These are phyloP conservation scores for Luffa aegyptiaca DNA, from an alignment of 306 rosid genomes.

Conservation along the genomic window DNA sequence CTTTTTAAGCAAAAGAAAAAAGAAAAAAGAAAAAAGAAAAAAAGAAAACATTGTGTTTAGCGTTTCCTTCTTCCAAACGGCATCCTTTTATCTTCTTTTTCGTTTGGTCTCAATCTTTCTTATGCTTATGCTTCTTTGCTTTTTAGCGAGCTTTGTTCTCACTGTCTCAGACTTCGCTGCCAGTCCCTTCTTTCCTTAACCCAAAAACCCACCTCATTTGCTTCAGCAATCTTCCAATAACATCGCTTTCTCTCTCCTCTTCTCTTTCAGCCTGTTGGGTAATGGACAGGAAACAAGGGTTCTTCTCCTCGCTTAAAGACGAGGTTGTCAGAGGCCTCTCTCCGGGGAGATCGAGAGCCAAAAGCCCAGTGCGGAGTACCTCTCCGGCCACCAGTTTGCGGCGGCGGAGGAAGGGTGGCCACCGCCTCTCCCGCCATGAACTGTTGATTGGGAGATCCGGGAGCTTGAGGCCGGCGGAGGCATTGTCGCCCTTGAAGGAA, in stretches of 20 bases:
- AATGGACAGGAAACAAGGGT: slow-evolving; percentile 90
- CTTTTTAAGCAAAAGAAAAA: neutral
- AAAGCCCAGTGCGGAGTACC: slow-evolving; percentile 47
- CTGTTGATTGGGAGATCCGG: slow-evolving; percentile 74
- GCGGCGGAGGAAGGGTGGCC: slow-evolving; percentile 56
- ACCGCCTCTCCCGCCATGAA: slow-evolving; percentile 51
- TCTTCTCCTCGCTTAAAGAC: slow-evolving; percentile 66
- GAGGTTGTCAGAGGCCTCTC: slow-evolving; percentile 85
- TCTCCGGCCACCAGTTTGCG: slow-evolving; percentile 64
- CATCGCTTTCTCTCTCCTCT: neutral
- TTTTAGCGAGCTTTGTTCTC: slow-evolving; percentile 14
- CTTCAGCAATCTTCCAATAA: neutral
- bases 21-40: neutral
- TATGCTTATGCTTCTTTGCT: neutral
- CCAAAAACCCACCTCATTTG: neutral
- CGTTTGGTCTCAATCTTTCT: neutral
- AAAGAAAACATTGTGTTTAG: neutral
- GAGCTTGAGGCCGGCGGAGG: slow-evolving; percentile 67
- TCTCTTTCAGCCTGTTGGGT: neutral
- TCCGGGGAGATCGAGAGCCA: slow-evolving; percentile 70
- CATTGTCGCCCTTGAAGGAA: slow-evolving; percentile 83
- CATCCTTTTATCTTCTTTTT: slow-evolving; percentile 3
- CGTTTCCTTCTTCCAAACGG: slow-evolving; percentile 2
- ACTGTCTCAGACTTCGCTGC: slow-evolving; percentile 13
- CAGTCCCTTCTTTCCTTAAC: neutral